Evolutionary conservation across 1,139 yeast species (phyloP), one percentile per base, ranked within the genome.

Genomic region (Yamadazyma pseudoaaseri): DNA sequence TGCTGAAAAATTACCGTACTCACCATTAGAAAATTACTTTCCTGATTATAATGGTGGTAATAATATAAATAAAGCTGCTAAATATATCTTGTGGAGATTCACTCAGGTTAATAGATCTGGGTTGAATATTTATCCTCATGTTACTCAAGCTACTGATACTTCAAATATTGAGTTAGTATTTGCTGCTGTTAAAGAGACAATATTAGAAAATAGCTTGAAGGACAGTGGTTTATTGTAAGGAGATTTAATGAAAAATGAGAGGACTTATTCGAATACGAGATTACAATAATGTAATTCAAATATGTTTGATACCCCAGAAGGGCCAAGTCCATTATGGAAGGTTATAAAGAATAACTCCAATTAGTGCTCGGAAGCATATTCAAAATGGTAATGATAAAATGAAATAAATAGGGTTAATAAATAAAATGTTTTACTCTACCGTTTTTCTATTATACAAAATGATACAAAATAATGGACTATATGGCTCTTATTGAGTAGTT

Each of bases 141-240:
- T 89, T 20, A 89, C 97, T 3, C 96, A 89, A 56, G 97, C 97
- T 1, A 89, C 96, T 1, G 96, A 89, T 56, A 87, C 97, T 6
- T 80, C 87, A 17, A 89, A 89, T 56, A 87, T 89, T 44, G 79
- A 84, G 51, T 65, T 87, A 49, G 96, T 89, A 5, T 86, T 89
- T 66, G 95, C 95, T 3, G 95, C 95, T 11, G 92, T 89, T 20
- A 84, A 83, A 54, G 96, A 87, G 58, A 86, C 96, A 3, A 84
- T 89, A 35, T 69, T 89, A 54, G 95, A 86, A 51, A 89, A 89
- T 55, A 73, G 89, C 17, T 71, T 89, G 45, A 79, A 81, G 57
- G 96, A 87, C 51, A 83, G 94, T 47, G 97, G 97, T 33, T 76
- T 89, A 35, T 65, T 86, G 43, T 78, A 43, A 50, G 12, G n/a